Conservation (phyloP, 2,329 filamentous ascomycete genomes). For the Diplodia intermedia region DNA sequence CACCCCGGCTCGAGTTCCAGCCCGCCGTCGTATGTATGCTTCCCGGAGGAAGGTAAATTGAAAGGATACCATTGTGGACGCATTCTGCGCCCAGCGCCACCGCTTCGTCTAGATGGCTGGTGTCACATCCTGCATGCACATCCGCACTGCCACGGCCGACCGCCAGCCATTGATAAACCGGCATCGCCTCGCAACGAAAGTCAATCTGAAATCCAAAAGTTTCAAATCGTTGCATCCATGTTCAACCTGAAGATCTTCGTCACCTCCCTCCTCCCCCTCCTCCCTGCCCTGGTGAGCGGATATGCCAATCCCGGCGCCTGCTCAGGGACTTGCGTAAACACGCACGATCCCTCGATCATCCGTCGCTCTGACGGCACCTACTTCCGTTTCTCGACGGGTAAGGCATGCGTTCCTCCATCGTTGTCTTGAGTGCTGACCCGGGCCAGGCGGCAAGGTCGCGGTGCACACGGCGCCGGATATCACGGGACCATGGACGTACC, state of each 20-base stretch:
- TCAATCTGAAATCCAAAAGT: neutral
- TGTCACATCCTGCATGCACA: neutral
- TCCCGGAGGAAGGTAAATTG: constrained; percentile 15
- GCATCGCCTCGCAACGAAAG: neutral
- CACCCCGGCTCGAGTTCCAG: neutral
- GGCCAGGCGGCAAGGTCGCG: constrained; percentile 54
- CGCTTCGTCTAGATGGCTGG: constrained; percentile 13
- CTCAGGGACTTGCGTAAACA: constrained; percentile 52
- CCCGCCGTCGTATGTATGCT: neutral
- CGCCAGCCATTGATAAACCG: constrained; percentile 8
- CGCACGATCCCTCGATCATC: constrained; percentile 60
- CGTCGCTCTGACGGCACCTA: constrained; percentile 59
- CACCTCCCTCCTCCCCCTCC: constrained; percentile 5
- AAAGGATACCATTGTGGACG: neutral
- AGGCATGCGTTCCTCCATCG: no score
- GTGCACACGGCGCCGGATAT: constrained; percentile 57
- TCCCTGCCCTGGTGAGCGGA: constrained; percentile 34
- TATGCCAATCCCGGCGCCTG: constrained; percentile 52
- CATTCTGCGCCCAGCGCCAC: constrained; percentile 1
- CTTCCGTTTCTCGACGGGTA: constrained; percentile 59
- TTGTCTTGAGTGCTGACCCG: neutral
- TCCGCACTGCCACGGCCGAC: neutral
- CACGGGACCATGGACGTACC: constrained; percentile 59
- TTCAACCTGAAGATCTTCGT: constrained; percentile 13
- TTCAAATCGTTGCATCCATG: constrained; percentile 5